Base-by-base conservation (phyloP, 2,329 filamentous ascomycete genomes). In the Cercospora sesami region DNA sequence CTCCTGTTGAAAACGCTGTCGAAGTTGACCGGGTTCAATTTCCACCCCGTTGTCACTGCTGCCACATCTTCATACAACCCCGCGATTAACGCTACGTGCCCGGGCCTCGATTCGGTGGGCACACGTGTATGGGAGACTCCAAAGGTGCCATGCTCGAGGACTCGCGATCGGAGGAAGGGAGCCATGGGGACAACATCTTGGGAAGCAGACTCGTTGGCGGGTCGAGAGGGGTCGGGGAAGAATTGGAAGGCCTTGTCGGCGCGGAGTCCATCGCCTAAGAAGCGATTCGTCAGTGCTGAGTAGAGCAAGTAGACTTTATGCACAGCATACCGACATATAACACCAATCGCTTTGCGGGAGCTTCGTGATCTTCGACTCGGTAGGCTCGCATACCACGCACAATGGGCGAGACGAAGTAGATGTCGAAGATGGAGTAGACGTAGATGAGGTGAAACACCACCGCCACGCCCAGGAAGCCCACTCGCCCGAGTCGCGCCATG, bases 1-100 rank as follows among this genome's bases (percentile, higher is more conserved):
- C 94, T 98, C 70, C 92, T 89, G 79, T 99, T 99, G 86, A 99
- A 99, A 10, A 99, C 93, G 76, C 94, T 98, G 82, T 99, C 95
- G 76, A 99, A 99, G 78, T 98, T 91, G 76, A 99, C 95, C 0
- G 95, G 95, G 78, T 99, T 99, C 74, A 97, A 83, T 81, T 99
- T 98, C 95, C 95, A 99, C 16, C 95, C 95, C 0, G 96, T 99
- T 31, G 91, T 96, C 21, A 99, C 95, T 2, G 95, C 91, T 36
- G 95, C 98, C 1, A 99, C 95, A 83, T 99, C 95, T 80, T 99
- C 95, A 78, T 99, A 99, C 42, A 99, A 82, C 4, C 95, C 95
- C 6, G 95, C 95, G 75, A 99, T 99, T 64, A 99, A 86, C 39
- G 95, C 96, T 67, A 99, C 95, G 83, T 99, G 95, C 16, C 95